Evolutionary conservation across 495 filamentous ascomycete species (phyloP).

Genomic region (Neurospora africana): DNA sequence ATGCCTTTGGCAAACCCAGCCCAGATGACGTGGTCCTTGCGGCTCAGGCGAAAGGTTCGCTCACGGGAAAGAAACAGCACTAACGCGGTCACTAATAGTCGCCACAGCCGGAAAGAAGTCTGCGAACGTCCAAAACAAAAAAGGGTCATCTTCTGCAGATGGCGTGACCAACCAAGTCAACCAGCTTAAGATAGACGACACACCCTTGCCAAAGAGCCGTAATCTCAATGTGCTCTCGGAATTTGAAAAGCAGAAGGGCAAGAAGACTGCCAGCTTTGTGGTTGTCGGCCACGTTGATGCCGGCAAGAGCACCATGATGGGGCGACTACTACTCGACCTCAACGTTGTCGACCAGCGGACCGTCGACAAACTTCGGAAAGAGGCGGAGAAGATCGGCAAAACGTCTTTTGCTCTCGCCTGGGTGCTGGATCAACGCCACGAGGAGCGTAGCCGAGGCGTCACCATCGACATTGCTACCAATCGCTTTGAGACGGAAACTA

Average conservation of each 20-base stretch:
- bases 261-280: slow-evolving; percentile 85
- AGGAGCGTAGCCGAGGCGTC: slow-evolving; percentile 82
- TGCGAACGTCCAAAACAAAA: slow-evolving; percentile 25
- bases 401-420: slow-evolving; percentile 92
- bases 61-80: slow-evolving; percentile 29
- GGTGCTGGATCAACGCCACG: slow-evolving; percentile 83
- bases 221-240: slow-evolving; percentile 78
- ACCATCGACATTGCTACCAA: slow-evolving; percentile 96
- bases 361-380: slow-evolving; percentile 74
- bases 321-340: slow-evolving; percentile 79
- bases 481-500: slow-evolving; percentile 79
- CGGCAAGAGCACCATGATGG: slow-evolving; percentile 97
- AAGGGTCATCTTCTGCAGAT: slow-evolving; percentile 13
- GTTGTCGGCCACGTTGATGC: slow-evolving; percentile 97
- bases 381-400: slow-evolving; percentile 87
- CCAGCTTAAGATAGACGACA: slow-evolving; percentile 54
- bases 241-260: slow-evolving; percentile 62
- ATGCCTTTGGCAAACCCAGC: slow-evolving; percentile 80
- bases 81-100: slow-evolving; percentile 32
- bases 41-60: slow-evolving; percentile 87
- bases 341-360: slow-evolving; percentile 79
- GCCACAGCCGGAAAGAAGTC: slow-evolving; percentile 37
- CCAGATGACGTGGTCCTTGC: slow-evolving; percentile 84
- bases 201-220: slow-evolving; percentile 68
- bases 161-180: slow-evolving; percentile 41